Conservation (phyloP, 2,329 filamentous ascomycete species). For the Cladosporium sp. region DNA sequence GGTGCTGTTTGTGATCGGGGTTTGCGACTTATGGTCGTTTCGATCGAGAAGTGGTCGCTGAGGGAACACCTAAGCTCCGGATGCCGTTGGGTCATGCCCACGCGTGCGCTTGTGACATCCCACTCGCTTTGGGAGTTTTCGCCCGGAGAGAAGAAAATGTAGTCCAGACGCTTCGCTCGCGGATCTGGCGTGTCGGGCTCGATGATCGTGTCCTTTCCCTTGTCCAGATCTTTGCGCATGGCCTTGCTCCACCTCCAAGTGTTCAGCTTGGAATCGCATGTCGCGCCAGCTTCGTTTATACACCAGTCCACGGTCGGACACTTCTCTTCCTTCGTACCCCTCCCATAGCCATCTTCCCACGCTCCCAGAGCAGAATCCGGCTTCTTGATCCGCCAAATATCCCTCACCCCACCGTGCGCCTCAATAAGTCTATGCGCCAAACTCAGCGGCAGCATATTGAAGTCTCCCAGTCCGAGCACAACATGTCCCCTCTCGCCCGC, state of each 20-base stretch:
- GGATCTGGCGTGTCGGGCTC: constrained; percentile 65
- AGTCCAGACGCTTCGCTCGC: constrained; percentile 83
- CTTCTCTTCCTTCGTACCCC: constrained; percentile 60
- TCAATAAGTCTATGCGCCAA: constrained; percentile 81
- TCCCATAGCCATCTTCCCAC: constrained; percentile 50
- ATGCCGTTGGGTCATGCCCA: constrained; percentile 79
- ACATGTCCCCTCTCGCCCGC: constrained; percentile 78
- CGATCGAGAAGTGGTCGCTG: constrained; percentile 92
- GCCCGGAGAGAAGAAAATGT: constrained; percentile 70
- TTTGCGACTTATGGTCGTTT: constrained; percentile 64
- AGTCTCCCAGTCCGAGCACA: constrained; percentile 84
- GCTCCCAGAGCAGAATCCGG: constrained; percentile 79
- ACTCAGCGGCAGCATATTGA: constrained; percentile 91
- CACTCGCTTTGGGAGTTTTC: constrained; percentile 42
- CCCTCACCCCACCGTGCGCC: constrained; percentile 69
- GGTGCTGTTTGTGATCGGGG: not conserved
- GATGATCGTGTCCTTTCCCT: constrained; percentile 61
- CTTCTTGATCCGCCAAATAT: constrained; percentile 80
- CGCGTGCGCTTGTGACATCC: constrained; percentile 65
- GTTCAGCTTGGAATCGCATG: constrained; percentile 81
- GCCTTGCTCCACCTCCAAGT: constrained; percentile 86
- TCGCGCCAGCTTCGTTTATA: constrained; percentile 74
- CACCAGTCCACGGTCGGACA: constrained; percentile 77
- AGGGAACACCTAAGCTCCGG: constrained; percentile 78
- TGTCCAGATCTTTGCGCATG: constrained; percentile 63